Evolutionary conservation across 2,329 filamentous ascomycete genomes (phyloP).

Genomic region (Cladorrhinum sp.): DNA sequence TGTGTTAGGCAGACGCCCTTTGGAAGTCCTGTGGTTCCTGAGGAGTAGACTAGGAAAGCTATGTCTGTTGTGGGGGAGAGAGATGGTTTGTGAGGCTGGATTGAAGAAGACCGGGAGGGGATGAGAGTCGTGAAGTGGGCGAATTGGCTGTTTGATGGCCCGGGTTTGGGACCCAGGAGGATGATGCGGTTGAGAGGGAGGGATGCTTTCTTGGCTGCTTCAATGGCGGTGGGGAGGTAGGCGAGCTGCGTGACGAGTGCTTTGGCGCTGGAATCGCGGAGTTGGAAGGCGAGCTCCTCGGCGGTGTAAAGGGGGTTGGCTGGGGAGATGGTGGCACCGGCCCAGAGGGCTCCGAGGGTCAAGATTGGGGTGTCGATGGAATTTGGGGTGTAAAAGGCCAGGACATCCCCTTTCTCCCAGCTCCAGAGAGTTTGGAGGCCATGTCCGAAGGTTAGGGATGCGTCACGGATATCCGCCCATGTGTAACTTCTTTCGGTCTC

Average conservation of each 20-base stretch:
- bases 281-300: constrained; percentile 79
- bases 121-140: constrained; percentile 62
- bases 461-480: constrained; percentile 61
- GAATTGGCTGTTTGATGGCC: constrained; percentile 54
- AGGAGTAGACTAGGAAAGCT: constrained; percentile 83
- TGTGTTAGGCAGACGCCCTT: constrained; percentile 91
- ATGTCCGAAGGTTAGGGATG: constrained; percentile 73
- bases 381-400: constrained; percentile 82
- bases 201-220: constrained; percentile 67
- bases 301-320: constrained; percentile 85
- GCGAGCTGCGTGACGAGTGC: constrained; percentile 71
- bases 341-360: constrained; percentile 78
- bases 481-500: constrained; percentile 68
- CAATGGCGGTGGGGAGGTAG: constrained; percentile 60
- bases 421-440: constrained; percentile 71
- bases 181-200: constrained; percentile 71
- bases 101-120: constrained; percentile 23
- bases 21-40: constrained; percentile 84
- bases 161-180: constrained; percentile 66
- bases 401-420: constrained; percentile 80
- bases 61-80: constrained; percentile 69
- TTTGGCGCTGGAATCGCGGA: constrained; percentile 73
- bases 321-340: constrained; percentile 77
- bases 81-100: constrained; percentile 54
- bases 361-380: constrained; percentile 76